Conservation (phyloP, 257 asterid genomes). For the Pogostemon cablin region DNA sequence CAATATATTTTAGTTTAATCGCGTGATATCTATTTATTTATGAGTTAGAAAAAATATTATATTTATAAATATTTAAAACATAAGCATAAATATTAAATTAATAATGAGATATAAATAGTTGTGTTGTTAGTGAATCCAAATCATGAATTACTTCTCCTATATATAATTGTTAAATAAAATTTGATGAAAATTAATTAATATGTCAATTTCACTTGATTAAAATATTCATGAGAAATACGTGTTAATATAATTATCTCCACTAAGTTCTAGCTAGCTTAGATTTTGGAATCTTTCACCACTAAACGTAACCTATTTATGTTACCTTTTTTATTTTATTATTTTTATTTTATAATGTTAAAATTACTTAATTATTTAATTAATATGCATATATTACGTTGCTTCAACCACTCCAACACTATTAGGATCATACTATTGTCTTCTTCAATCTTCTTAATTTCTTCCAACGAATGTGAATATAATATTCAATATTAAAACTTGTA, state of each 20-base stretch:
- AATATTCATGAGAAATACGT: not conserved
- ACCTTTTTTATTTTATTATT: not conserved
- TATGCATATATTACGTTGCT: not conserved
- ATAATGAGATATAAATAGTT: too few species aligned
- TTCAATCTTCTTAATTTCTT: not conserved
- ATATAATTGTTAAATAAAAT: too few species aligned
- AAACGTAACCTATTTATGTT: constrained; percentile 1
- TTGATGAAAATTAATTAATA: too few species aligned
- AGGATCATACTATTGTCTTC: constrained; percentile 3
- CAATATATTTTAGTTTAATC: too few species aligned
- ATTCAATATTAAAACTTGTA: not conserved
- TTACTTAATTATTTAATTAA: not conserved
- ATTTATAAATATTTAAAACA: too few species aligned
- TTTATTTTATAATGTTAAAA: not conserved
- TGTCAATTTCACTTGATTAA: not conserved
- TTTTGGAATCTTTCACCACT: constrained; percentile 27
- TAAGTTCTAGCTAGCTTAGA: not conserved
- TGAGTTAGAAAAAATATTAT: too few species aligned
- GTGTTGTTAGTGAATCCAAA: too few species aligned
- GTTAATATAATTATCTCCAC: not conserved
- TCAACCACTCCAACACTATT: constrained; percentile 16
- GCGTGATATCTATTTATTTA: too few species aligned
- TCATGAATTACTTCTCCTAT: too few species aligned
- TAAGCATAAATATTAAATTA: too few species aligned
- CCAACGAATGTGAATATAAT: not conserved